Conservation (phyloP, 164 flowering plant genomes). For the Aristolochia californica region DNA sequence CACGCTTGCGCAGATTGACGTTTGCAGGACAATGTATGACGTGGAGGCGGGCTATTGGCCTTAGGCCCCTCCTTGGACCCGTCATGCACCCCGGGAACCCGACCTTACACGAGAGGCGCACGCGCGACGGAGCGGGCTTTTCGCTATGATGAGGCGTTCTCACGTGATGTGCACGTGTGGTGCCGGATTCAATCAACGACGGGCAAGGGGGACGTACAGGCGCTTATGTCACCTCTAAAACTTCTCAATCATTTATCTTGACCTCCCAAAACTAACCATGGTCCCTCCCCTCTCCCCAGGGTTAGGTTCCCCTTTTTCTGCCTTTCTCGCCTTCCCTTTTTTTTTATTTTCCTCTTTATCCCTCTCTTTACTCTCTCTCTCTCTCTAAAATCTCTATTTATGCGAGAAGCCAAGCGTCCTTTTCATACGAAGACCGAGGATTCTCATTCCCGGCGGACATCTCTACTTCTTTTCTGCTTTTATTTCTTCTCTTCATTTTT, state of each 20-base stretch:
- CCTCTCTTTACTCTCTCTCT: no score
- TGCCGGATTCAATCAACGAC: constrained; percentile 9
- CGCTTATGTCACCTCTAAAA: not conserved
- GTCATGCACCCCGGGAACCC: constrained; percentile 1
- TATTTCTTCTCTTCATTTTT: no score
- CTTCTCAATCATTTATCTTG: constrained; percentile 7
- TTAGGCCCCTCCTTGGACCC: not conserved
- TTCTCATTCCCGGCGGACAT: no score
- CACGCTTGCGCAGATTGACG: not conserved
- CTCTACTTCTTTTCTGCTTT: no score
- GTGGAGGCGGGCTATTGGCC: not conserved
- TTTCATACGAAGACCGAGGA: no score
- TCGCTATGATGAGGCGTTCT: not conserved
- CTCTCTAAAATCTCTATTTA: no score
- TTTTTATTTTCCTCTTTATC: no score
- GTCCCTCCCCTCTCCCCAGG: not conserved
- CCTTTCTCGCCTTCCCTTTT: no score
- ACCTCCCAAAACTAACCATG: constrained; percentile 5
- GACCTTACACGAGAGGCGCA: constrained; percentile 8
- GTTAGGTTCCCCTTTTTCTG: not conserved
- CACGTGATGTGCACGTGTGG: constrained; percentile 11
- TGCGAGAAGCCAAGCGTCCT: no score
- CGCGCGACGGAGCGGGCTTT: constrained; percentile 6
- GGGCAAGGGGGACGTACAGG: constrained; percentile 4
- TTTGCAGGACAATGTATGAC: not conserved